Evolutionary conservation across 495 filamentous ascomycete species (phyloP).

Genomic region (Penicillium argentinense): DNA sequence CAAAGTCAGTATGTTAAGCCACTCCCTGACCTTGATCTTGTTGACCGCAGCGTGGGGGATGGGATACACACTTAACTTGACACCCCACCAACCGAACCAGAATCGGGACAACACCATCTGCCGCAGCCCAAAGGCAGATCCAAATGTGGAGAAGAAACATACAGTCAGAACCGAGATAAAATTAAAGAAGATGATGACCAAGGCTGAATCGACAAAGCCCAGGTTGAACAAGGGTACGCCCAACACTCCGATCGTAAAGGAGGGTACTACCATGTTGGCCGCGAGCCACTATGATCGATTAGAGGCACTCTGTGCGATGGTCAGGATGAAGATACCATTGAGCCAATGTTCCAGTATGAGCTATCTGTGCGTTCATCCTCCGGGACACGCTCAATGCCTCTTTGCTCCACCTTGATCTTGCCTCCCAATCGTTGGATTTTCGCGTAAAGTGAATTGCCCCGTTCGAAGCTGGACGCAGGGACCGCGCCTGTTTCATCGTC

Average conservation of each 20-base stretch:
- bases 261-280: slow-evolving; percentile 24
- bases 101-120: slow-evolving; percentile 58
- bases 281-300: slow-evolving; percentile 15
- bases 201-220: slow-evolving; percentile 42
- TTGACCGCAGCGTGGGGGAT: too few relatives aligned
- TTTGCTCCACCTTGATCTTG: slow-evolving; percentile 28
- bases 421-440: slow-evolving; percentile 52
- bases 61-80: slow-evolving; percentile 22
- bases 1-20: slow-evolving; percentile 47
- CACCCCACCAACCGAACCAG: slow-evolving; percentile 47
- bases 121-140: slow-evolving; percentile 51
- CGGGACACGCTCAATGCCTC: slow-evolving; percentile 38
- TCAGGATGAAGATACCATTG: slow-evolving; percentile 24
- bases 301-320: slow-evolving; percentile 10
- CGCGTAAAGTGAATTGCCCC: slow-evolving; percentile 55
- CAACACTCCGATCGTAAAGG: slow-evolving; percentile 57
- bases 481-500: slow-evolving; percentile 53
- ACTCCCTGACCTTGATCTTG: too few relatives aligned
- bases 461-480: slow-evolving; percentile 52
- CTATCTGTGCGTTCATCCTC: slow-evolving; percentile 48
- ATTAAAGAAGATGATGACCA: slow-evolving; percentile 58
- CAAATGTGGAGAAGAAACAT: slow-evolving; percentile 52
- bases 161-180: slow-evolving; percentile 46
- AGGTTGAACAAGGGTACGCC: slow-evolving; percentile 49
- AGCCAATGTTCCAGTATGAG: slow-evolving; percentile 42